Conservation (phyloP, 495 filamentous ascomycete species). For the Symbiotaphrina buchneri region DNA sequence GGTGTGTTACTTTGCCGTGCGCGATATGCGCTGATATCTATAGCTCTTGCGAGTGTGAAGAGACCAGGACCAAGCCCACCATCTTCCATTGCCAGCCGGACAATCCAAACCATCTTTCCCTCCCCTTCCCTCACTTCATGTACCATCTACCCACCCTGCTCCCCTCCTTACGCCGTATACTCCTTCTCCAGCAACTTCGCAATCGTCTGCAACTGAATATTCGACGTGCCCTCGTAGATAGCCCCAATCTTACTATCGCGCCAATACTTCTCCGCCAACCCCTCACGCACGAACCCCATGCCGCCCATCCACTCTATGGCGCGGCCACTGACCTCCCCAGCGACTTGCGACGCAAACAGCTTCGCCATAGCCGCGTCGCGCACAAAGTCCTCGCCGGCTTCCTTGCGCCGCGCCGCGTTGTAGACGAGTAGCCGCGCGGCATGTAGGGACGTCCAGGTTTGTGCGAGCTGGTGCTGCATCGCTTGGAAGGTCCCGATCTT, state of each 20-base stretch:
- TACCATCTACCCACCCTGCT: too few relatives aligned
- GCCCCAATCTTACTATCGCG: constrained; percentile 96
- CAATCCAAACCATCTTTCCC: too few relatives aligned
- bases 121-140: too few relatives aligned
- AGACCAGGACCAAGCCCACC: too few relatives aligned
- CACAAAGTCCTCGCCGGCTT: constrained; percentile 88
- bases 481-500: constrained; percentile 90
- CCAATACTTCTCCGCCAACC: constrained; percentile 95
- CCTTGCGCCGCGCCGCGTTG: constrained; percentile 96
- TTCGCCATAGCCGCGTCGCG: constrained; percentile 96
- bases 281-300: constrained; percentile 91
- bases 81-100: too few relatives aligned
- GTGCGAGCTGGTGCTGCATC: constrained; percentile 97
- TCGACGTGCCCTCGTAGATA: constrained; percentile 91
- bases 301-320: constrained; percentile 99
- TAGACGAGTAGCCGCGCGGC: constrained; percentile 85
- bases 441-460: constrained; percentile 81
- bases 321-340: constrained; percentile 60
- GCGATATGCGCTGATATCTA: too few relatives aligned
- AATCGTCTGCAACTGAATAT: constrained; percentile 77
- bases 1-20: too few relatives aligned
- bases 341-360: constrained; percentile 83
- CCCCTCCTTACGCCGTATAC: constrained; percentile 43
- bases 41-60: too few relatives aligned
- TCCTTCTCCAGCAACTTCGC: constrained; percentile 82